Evolutionary conservation across 116 monocot species (phyloP), one percentile per base, ranked within the genome.

Genomic region (Dioscorea cayenensis): DNA sequence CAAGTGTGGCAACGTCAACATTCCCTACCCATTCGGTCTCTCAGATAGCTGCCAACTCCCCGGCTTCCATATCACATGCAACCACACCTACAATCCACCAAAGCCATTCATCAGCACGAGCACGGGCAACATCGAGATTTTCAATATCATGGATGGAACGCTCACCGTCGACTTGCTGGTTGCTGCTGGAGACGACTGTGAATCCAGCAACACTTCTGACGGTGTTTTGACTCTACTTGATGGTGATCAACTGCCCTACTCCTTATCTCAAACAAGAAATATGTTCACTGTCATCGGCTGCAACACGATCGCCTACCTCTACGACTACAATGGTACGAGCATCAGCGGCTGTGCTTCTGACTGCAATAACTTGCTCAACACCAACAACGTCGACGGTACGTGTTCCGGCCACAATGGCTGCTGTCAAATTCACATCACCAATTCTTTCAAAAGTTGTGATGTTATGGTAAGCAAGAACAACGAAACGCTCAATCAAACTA

Each of bases 21-120:
- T 84, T 49, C 76, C 76, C 5, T 85, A 75, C 43, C 85, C 85
- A 0, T 85, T 85, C 63, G 88, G 88, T 28, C 67, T 71, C 70
- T 14, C 9, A 3, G 8, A 68, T 9, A 71, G 50, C 23, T 86
- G 85, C 73, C 67, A 69, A 78, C 5, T 0, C 11, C 28, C 32
- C 14, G 77, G 80, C 23, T 87, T 87, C 83, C 2, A 20, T 12
- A 49, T 87, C 23, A 62, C 61, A 29, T 87, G 87, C 78, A 67
- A 87, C 81, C 6, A 29, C 48, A 19, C 70, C n/a, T 70, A 58
- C 72, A 7, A 64, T 43, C 80, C 82, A 1, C 80, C 87, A 2
- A 77, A 61, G 22, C 64, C 72, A 29, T 73, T 77, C 68, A n/a
- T 82, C 3, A 10, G 8, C 69, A 49, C n/a, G 7, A n/a, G n/a